These are phyloP conservation scores for Fremontodendron californicum DNA, from an alignment of 345 rosid species.

Conservation along the genomic window DNA sequence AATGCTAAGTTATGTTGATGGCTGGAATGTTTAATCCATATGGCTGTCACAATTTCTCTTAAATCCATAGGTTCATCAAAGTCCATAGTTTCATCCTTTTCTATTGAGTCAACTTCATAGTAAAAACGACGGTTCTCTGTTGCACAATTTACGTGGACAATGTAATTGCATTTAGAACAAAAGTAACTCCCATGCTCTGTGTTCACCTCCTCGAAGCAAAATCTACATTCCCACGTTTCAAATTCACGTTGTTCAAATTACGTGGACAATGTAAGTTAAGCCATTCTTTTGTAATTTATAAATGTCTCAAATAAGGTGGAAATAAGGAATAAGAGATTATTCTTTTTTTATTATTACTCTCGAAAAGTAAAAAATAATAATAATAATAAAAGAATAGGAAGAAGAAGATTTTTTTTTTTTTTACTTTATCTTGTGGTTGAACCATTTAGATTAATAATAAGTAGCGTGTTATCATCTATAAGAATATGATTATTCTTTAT, in stretches of 20 bases:
- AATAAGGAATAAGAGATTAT: too few species aligned
- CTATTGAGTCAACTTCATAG: slow-evolving; percentile 1
- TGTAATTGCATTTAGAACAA: slow-evolving; percentile 13
- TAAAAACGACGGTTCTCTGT: neutral
- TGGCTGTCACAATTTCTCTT: neutral
- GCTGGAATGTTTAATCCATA: slow-evolving; percentile 12
- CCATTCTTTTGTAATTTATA: too few species aligned
- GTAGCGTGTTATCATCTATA: too few species aligned
- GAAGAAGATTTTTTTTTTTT: too few species aligned
- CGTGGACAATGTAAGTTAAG: too few species aligned
- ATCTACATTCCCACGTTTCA: neutral
- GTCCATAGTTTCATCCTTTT: neutral
- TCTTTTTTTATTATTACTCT: too few species aligned
- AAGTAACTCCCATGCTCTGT: neutral
- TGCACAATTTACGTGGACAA: slow-evolving; percentile 24
- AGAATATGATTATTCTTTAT: too few species aligned
- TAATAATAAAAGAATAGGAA: too few species aligned
- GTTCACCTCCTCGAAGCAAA: neutral
- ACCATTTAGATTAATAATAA: too few species aligned
- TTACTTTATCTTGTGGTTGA: too few species aligned
- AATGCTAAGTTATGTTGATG: slow-evolving; percentile 2
- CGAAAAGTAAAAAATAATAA: too few species aligned
- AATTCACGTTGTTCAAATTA: neutral
- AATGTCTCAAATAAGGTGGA: too few species aligned
- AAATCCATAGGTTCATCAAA: neutral